Base-by-base conservation (phyloP, 2,329 filamentous ascomycete species). In the Venturia pyrina region DNA sequence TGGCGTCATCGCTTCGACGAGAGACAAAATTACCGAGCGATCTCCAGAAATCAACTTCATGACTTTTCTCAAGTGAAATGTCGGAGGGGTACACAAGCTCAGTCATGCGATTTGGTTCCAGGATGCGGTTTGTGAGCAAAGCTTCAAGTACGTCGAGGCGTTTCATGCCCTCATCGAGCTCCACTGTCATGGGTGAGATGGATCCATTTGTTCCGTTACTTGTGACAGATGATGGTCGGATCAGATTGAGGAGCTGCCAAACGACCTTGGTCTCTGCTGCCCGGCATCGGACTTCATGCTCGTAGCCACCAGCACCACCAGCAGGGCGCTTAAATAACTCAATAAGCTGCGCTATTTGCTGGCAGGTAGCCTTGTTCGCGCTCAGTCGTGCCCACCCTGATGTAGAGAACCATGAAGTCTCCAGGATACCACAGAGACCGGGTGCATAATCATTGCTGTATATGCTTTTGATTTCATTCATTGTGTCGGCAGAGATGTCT, bases 21-120 rank as follows among this genome's bases (percentile, higher is more conserved):
- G 87, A 85, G 37, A 90, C 81, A 72, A 90, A 91, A 68, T 89
- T 84, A 63, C 87, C 91, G 19, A 96, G 81, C 34, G 85, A 83
- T 72, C 88, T 85, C 93, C 93, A 97, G 76, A 96, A 96, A 67
- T 90, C 86, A 64, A 90, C 80, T 69, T 93, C 87, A 41, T 70
- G 71, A 43, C 74, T 71, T 66, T 76, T 77, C 66, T 74, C 71
- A 28, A 63, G 62, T 19, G 72, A 71, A n/a, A 75, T 73, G 56
- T 74, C 73, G 67, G 76, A 68, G 78, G 76, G 34, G 80, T 80
- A 70, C 78, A 76, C 40, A 80, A 81, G 62, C 78, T 75, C 77
- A 64, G 83, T 79, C 62, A 88, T 79, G 8, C 82, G 85, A 70
- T 87, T 91, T 37, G 71, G 72, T 1, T 78, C 71, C 65, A 95